Base-by-base conservation (phyloP, 2,329 filamentous ascomycete species). In the Cercospora citrullina region DNA sequence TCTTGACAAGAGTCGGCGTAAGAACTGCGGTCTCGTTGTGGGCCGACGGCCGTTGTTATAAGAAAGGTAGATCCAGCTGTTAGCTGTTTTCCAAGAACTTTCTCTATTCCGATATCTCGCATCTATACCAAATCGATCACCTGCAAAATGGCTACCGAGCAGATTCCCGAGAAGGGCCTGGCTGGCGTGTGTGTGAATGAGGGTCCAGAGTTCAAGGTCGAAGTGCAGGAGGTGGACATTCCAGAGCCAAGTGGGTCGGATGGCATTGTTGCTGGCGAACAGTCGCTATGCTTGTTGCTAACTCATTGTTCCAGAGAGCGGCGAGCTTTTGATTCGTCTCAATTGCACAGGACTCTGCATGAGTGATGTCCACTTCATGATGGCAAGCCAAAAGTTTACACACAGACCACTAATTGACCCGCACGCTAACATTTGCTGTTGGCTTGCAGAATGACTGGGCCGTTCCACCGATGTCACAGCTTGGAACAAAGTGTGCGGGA, bases 261-360 rank as follows among this genome's bases (percentile, higher is more conserved):
- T 28, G n/a, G 18, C 31, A 23, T 60, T n/a, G 28, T 28, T 33
- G 48, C 48, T 62, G 58, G 39, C 23, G 5, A 8, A 23, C n/a
- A 48, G 21, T 21, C 10, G 42, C 18, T 21, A 53, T 23, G 26
- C 23, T 53, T 53, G 58, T n/a, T 16, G 42, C 39, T 28, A 8
- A 48, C 36, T 63, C 30, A 68, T 21, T 0, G 8, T 26, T 26
- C 12, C 48, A 75, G 74, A 73, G 67, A 70, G 71, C 7, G 80
- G 86, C 60, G 86, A 89, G 67, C 77, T 88, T 23, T 80, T 89
- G 9, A 80, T 89, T 73, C 84, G 82, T 63, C 79, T 89, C 63
- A 88, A 87, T 66, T 81, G 81, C 28, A 89, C 86, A 1, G 87
- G 87, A 0, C 80, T 89, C 60, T 88, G 87, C 78, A 83, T 84